These are phyloP conservation scores for Penicillium cinerascens DNA, from an alignment of 495 filamentous ascomycete genomes.

Conservation along the genomic window DNA sequence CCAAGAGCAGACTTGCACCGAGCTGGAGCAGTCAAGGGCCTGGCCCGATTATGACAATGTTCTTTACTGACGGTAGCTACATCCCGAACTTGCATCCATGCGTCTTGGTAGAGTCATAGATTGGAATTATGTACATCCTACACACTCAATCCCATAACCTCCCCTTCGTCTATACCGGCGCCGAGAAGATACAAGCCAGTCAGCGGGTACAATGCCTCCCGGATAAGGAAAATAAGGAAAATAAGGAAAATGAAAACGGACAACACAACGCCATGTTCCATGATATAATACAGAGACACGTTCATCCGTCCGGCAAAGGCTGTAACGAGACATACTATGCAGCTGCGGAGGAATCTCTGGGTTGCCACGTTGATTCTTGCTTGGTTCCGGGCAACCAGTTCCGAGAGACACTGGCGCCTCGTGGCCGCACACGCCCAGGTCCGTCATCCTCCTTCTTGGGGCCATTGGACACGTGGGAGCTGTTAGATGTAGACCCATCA, in stretches of 20 bases:
- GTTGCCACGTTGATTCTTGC: constrained; percentile 77
- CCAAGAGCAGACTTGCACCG: constrained; percentile 59
- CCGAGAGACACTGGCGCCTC: constrained; percentile 54
- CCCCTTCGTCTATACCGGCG: constrained; percentile 4
- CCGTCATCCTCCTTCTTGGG: constrained; percentile 63
- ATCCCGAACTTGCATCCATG: constrained; percentile 22
- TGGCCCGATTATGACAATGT: constrained; percentile 48
- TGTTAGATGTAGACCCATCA: constrained; percentile 24
- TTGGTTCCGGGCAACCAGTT: constrained; percentile 71
- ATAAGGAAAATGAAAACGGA: background rate
- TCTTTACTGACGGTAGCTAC: constrained; percentile 65
- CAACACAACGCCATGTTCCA: background rate
- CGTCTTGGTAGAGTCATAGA: constrained; percentile 1
- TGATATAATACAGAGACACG: background rate
- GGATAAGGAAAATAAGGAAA: background rate
- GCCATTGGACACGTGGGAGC: constrained; percentile 32
- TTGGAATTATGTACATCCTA: constrained; percentile 15
- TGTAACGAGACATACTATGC: background rate
- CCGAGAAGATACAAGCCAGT: background rate
- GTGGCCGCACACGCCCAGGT: constrained; percentile 43
- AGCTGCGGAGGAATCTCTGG: constrained; percentile 40
- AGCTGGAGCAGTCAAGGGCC: constrained; percentile 63
- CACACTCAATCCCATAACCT: background rate
- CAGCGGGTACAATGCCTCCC: background rate
- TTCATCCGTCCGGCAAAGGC: background rate